These are phyloP conservation scores for Zelonia costaricensis DNA, from an alignment of 208 protist species.

Conservation along the genomic window DNA sequence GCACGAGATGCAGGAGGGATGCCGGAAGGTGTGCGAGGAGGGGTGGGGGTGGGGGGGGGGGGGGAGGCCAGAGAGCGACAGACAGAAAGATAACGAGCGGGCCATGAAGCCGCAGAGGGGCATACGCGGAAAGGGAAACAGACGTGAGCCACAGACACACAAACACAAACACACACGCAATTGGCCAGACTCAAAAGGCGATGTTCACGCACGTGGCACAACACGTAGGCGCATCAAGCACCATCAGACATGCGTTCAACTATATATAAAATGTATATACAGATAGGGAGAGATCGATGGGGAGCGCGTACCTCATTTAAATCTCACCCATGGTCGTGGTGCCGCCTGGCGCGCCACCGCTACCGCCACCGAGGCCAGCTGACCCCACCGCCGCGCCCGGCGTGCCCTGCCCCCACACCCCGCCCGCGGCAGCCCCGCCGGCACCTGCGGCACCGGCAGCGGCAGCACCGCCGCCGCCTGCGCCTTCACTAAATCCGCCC, in stretches of 20 bases:
- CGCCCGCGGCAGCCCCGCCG: not conserved
- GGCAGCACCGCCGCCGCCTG: not conserved
- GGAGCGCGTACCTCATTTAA: not conserved
- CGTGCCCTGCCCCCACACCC: not conserved
- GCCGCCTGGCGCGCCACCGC: not conserved
- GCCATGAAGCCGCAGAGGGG: too few species aligned
- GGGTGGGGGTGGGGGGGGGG: not conserved
- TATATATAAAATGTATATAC: not conserved
- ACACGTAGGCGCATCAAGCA: too few species aligned
- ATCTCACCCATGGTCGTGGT: constrained; percentile 4
- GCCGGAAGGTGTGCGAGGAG: too few species aligned
- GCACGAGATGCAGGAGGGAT: too few species aligned
- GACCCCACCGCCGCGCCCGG: not conserved
- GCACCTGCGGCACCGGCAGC: not conserved
- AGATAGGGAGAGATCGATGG: not conserved
- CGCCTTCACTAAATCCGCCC: too few species aligned
- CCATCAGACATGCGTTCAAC: not conserved
- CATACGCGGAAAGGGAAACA: not conserved
- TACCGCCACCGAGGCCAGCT: not conserved
- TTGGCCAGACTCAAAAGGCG: too few species aligned
- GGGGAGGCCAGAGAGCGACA: not conserved
- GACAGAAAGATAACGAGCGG: constrained; percentile 1
- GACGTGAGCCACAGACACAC: not conserved
- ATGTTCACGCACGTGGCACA: too few species aligned
- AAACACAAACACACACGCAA: not conserved